Evolutionary conservation across 1,139 yeast genomes (phyloP).

Genomic region (Saccharomyces hybrid): DNA sequence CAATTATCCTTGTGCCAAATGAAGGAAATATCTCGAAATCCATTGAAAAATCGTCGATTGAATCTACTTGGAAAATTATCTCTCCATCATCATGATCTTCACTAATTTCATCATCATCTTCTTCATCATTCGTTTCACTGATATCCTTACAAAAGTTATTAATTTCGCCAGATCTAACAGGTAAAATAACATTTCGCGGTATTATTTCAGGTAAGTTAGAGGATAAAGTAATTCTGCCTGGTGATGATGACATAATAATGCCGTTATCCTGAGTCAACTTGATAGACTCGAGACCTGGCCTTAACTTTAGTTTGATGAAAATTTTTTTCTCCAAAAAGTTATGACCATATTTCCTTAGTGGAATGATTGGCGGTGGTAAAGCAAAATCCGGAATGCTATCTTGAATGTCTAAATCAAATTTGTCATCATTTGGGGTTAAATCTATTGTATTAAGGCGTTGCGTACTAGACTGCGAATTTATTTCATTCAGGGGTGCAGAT

Average conservation of each 20-base stretch:
- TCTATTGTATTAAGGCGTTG: constrained; percentile 19
- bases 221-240: constrained; percentile 69
- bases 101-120: constrained; percentile 27
- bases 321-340: constrained; percentile 86
- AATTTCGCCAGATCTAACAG: constrained; percentile 28
- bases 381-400: constrained; percentile 75
- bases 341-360: constrained; percentile 89
- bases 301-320: constrained; percentile 65
- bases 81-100: constrained; percentile 48
- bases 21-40: constrained; percentile 92
- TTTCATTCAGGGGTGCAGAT: constrained; percentile 11
- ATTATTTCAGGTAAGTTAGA: constrained; percentile 65
- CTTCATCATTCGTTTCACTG: constrained; percentile 4
- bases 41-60: constrained; percentile 66
- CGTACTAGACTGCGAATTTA: constrained; percentile 6
- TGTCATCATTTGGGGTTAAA: constrained; percentile 4
- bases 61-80: constrained; percentile 80
- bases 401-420: constrained; percentile 6
- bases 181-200: constrained; percentile 77
- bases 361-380: constrained; percentile 92
- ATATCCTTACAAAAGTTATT: neutral
- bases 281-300: constrained; percentile 53
- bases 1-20: constrained; percentile 86
- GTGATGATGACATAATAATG: constrained; percentile 36
- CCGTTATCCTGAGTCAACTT: constrained; percentile 41